These are phyloP conservation scores for Tolypocladium album DNA, from an alignment of 2,329 filamentous ascomycete species.

Conservation along the genomic window DNA sequence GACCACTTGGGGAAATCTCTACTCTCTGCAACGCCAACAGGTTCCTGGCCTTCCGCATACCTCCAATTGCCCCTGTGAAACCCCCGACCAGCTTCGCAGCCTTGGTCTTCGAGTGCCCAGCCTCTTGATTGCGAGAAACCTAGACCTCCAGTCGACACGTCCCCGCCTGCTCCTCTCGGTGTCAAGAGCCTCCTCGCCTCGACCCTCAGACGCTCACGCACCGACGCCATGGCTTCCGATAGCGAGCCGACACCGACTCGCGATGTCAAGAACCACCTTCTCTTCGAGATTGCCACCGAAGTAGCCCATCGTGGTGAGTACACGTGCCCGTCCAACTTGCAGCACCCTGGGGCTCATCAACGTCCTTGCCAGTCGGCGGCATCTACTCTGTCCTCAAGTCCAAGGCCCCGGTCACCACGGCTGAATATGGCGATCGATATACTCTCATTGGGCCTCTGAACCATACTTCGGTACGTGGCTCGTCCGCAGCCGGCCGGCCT, in stretches of 20 bases:
- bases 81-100: not conserved
- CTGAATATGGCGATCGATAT: slow-evolving; percentile 96
- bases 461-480: slow-evolving; percentile 62
- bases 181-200: not conserved
- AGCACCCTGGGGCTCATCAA: slow-evolving; percentile 6
- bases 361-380: slow-evolving; percentile 64
- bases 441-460: slow-evolving; percentile 93
- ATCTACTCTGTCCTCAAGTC: slow-evolving; percentile 99
- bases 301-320: slow-evolving; percentile 83
- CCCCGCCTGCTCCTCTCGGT: not conserved
- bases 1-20: not conserved
- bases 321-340: slow-evolving; percentile 3
- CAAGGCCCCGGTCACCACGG: slow-evolving; percentile 93
- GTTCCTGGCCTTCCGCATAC: not conserved
- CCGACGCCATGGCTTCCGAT: slow-evolving; percentile 33
- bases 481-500: not conserved
- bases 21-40: not conserved
- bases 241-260: slow-evolving; percentile 31
- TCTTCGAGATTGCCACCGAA: slow-evolving; percentile 95
- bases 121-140: not conserved
- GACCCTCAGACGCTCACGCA: slow-evolving; percentile 3
- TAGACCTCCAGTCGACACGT: not conserved
- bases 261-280: slow-evolving; percentile 89
- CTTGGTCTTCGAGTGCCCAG: not conserved
- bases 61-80: not conserved